Base-by-base conservation (phyloP, 2,329 filamentous ascomycete genomes). In the Colletotrichum liaoningense region DNA sequence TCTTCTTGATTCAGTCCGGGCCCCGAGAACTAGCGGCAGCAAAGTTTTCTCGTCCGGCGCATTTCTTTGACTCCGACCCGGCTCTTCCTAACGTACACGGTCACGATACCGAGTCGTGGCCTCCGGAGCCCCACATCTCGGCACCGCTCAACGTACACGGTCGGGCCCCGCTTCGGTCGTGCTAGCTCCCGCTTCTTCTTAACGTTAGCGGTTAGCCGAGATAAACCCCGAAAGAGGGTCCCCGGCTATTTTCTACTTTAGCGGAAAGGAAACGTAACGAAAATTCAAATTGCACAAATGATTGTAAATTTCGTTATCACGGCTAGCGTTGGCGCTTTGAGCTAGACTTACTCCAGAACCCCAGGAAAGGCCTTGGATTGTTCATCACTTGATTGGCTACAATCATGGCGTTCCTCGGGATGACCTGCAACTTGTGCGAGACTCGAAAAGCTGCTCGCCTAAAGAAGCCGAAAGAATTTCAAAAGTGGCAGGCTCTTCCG, bases 1-100 rank as follows among this genome's bases (percentile, higher is more conserved):
- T 16, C 58, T 42, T 28, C 22, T 24, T n/a, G 35, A 35, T 54
- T 42, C 55, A 49, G 14, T 22, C 11, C 46, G 57, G n/a, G 35
- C n/a, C 62, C n/a, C 12, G 19, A 67, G 16, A 35, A 35, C 24
- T 60, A 70, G 33, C 33, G 58, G 52, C 58, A 30, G 9, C 54
- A 58, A 55, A 63, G 35, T 54, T 59, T 72, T 68, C 38, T 26
- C n/a, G 14, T 8, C 33, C 16, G 5, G 52, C 58, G 38, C 42
- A 28, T 35, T 28, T 57, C 42, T 33, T 38, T 68, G 35, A 59
- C 57, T 33, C 46, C 69, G 42, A 58, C 42, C 67, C 64, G 65
- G 65, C 58, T 69, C 55, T 58, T 69, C 65, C 60, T 55, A 58
- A 69, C 69, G n/a, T 72, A 59, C 69, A 69, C 65, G 49, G 38